Evolutionary conservation across 306 rosid species (phyloP).

Genomic region (Luffa acutangula): DNA sequence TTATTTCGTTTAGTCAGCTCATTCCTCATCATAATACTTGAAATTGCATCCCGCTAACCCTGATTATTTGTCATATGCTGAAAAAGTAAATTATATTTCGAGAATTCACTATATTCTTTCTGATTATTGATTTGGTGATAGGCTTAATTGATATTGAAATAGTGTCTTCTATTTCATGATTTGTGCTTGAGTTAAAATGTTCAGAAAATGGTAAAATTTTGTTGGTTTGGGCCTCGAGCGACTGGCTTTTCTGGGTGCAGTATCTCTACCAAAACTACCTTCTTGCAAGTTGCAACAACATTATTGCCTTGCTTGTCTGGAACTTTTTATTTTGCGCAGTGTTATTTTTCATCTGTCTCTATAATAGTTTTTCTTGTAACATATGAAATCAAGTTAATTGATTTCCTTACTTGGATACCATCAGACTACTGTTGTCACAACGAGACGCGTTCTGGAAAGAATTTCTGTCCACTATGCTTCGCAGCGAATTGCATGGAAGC

Average conservation of each 20-base stretch:
- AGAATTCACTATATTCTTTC: background rate
- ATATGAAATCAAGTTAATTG: background rate
- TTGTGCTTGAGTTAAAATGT: background rate
- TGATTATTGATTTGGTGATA: background rate
- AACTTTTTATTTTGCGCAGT: background rate
- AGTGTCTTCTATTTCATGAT: background rate
- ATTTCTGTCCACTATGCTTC: slow-evolving; percentile 48
- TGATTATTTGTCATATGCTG: background rate
- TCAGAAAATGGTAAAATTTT: too few relatives aligned
- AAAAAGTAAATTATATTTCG: background rate
- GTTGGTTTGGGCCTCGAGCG: background rate
- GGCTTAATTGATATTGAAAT: background rate
- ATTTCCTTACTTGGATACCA: slow-evolving; percentile 8
- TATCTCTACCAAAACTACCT: background rate
- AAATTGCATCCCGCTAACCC: background rate
- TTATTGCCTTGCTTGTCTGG: background rate
- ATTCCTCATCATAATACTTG: background rate
- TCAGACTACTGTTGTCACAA: slow-evolving; percentile 65
- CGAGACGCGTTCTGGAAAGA: slow-evolving; percentile 72
- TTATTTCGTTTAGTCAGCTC: background rate
- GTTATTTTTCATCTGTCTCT: background rate
- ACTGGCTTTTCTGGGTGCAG: background rate
- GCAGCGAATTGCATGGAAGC: slow-evolving; percentile 69
- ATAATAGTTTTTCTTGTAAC: background rate
- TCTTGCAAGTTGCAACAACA: background rate